These are phyloP conservation scores for Talaromyces islandicus DNA, from an alignment of 2,329 filamentous ascomycete genomes.

Conservation along the genomic window DNA sequence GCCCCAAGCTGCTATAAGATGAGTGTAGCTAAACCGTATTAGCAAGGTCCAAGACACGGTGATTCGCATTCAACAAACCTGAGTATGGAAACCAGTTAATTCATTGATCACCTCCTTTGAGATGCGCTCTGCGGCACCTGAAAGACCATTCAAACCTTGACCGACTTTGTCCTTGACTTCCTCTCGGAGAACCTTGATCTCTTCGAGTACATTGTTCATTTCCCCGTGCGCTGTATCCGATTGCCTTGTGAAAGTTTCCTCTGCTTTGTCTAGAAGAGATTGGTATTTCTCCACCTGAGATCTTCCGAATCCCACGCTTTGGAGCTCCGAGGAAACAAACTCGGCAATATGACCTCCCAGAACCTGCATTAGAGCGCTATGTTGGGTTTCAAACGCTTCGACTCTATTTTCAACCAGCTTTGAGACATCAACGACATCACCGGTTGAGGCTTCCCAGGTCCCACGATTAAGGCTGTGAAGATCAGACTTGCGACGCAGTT, in stretches of 20 bases:
- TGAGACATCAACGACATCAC: conserved; percentile 70
- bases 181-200: conserved; percentile 84
- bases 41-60: not conserved
- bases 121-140: conserved; percentile 78
- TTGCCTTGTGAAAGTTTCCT: conserved; percentile 55
- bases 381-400: conserved; percentile 64
- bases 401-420: conserved; percentile 70
- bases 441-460: conserved; percentile 71
- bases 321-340: conserved; percentile 71
- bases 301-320: conserved; percentile 65
- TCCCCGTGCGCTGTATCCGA: conserved; percentile 61
- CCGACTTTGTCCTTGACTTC: conserved; percentile 82
- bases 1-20: conserved; percentile 77
- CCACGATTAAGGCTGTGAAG: conserved; percentile 73
- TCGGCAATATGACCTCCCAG: conserved; percentile 66
- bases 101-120: conserved; percentile 84
- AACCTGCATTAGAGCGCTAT: conserved; percentile 62
- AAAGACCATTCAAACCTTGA: conserved; percentile 75
- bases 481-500: conserved; percentile 78
- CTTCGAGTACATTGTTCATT: conserved; percentile 86
- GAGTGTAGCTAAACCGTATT: conserved; percentile 57
- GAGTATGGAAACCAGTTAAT: conserved; percentile 73
- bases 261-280: conserved; percentile 60
- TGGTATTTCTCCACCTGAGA: conserved; percentile 65
- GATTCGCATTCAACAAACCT: conserved; percentile 34